Conservation (phyloP, 257 asterid species). For the Nicotiana knightiana region DNA sequence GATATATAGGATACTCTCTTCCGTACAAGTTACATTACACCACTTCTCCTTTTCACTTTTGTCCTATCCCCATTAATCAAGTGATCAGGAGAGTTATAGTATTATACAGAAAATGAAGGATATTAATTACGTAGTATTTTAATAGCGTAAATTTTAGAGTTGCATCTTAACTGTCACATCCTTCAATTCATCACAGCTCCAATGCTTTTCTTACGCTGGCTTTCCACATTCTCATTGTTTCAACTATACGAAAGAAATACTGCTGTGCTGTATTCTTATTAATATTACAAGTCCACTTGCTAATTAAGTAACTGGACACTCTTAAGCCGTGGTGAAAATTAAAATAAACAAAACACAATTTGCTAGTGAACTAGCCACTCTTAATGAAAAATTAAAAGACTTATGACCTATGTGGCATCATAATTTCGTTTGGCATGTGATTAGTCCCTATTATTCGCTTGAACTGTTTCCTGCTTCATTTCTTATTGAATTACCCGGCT, state of each 20-base stretch:
- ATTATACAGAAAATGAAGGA: neutral
- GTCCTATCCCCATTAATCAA: too few relatives aligned
- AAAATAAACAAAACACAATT: neutral
- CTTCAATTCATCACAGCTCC: neutral
- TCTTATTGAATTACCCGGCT: neutral
- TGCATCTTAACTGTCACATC: neutral
- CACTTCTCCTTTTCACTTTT: neutral
- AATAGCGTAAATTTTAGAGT: neutral
- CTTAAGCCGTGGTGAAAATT: neutral
- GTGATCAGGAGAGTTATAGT: neutral
- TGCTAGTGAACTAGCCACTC: neutral
- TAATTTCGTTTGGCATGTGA: neutral
- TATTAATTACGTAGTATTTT: neutral
- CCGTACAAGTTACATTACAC: neutral
- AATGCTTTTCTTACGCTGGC: neutral
- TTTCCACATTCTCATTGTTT: neutral
- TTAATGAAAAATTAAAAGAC: neutral
- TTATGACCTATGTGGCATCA: neutral
- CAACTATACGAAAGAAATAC: neutral
- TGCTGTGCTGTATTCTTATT: neutral
- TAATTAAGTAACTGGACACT: neutral
- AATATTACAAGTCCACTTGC: neutral
- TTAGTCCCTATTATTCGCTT: neutral
- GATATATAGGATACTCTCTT: neutral
- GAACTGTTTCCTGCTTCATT: too few relatives aligned